These are phyloP conservation scores for Exsudoporus frostii DNA, from an alignment of 768 basidiomycete genomes.

Conservation along the genomic window DNA sequence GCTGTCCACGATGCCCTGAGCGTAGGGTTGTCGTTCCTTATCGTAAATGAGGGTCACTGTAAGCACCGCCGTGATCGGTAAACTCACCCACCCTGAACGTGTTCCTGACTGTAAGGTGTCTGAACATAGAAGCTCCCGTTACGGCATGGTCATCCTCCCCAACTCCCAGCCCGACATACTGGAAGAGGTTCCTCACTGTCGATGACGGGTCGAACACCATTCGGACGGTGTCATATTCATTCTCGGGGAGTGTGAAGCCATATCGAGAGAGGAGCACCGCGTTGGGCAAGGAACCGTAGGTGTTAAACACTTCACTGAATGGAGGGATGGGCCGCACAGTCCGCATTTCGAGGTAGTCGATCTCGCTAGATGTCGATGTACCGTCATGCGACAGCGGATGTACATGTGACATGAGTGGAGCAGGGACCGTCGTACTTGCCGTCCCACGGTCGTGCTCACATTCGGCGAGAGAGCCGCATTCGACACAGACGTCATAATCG, in stretches of 20 bases:
- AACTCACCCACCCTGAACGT: constrained; percentile 21
- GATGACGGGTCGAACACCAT: constrained; percentile 27
- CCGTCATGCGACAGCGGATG: constrained; percentile 14
- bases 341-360: constrained; percentile 65
- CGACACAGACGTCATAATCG: constrained; percentile 69
- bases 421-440: constrained; percentile 1
- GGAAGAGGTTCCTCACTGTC: constrained; percentile 11
- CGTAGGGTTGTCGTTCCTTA: constrained; percentile 15
- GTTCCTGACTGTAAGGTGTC: constrained; percentile 23
- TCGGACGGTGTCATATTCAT: constrained; percentile 59
- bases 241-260: constrained; percentile 72
- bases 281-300: constrained; percentile 68
- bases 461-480: constrained; percentile 65
- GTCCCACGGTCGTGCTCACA: constrained; percentile 61
- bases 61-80: constrained; percentile 25
- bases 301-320: constrained; percentile 66
- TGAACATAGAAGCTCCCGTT: constrained; percentile 6
- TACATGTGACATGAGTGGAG: not conserved
- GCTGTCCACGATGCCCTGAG: constrained; percentile 19
- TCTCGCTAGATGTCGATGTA: constrained; percentile 15
- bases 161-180: constrained; percentile 8
- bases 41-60: constrained; percentile 16
- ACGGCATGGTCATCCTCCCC: constrained; percentile 17
- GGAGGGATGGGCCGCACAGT: constrained; percentile 49
- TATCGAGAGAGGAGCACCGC: constrained; percentile 65